These are phyloP conservation scores for Thelonectria rubi DNA, from an alignment of 2,329 filamentous ascomycete genomes.

Conservation along the genomic window DNA sequence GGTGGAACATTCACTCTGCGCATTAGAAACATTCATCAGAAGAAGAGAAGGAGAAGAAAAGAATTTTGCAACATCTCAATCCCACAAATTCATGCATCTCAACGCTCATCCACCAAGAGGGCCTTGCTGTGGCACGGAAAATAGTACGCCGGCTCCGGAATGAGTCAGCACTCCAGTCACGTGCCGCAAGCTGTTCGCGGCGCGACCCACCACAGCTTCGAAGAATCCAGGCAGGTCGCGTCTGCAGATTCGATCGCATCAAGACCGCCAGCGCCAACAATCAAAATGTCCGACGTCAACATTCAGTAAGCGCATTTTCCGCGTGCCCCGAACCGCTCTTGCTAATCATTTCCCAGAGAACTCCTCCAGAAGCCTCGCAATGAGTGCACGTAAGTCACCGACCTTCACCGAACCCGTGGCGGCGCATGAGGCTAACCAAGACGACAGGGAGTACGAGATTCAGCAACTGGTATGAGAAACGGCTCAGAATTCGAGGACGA, in stretches of 20 bases:
- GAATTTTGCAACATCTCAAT: no score
- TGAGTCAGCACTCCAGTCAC: background rate
- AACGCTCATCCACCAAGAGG: no score
- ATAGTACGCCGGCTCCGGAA: background rate
- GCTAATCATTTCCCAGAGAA: slow-evolving; percentile 14
- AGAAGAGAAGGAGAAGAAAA: no score
- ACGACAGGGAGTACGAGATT: slow-evolving; percentile 18
- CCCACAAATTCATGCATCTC: no score
- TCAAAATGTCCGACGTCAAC: slow-evolving; percentile 22
- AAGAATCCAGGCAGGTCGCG: slow-evolving; percentile 22
- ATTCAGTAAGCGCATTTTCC: slow-evolving; percentile 10
- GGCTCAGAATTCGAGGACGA: background rate
- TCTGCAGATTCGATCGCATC: slow-evolving; percentile 15
- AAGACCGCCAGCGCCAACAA: slow-evolving; percentile 13
- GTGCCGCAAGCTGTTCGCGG: slow-evolving; percentile 8
- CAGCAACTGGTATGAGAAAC: slow-evolving; percentile 16
- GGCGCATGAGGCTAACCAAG: slow-evolving; percentile 16
- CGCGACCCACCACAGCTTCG: slow-evolving; percentile 15
- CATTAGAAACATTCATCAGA: no score
- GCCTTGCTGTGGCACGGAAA: background rate
- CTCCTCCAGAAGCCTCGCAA: slow-evolving; percentile 24
- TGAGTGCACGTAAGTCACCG: slow-evolving; percentile 23
- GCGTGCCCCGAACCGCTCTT: background rate
- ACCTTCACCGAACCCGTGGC: background rate
- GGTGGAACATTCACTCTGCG: no score